Conservation (phyloP, 2,329 filamentous ascomycete genomes). For the Colletotrichum gloeosporioides region DNA sequence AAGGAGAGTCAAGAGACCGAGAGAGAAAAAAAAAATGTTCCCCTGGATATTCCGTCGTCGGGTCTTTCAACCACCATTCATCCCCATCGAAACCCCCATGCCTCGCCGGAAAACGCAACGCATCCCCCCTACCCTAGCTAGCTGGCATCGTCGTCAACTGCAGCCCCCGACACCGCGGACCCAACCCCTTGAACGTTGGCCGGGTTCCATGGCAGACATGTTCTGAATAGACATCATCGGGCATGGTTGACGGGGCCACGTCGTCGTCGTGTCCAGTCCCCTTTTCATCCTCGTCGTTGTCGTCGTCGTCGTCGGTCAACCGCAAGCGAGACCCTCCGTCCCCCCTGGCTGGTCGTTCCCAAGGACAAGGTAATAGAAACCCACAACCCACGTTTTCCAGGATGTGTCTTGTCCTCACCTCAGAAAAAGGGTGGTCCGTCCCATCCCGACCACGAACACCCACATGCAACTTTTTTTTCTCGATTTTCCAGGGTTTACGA, state of each 20-base stretch:
- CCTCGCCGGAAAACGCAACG: not conserved
- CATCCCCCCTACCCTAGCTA: not conserved
- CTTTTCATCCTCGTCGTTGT: not conserved
- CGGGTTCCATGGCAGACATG: not conserved
- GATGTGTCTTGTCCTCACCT: not conserved
- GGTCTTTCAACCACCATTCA: not conserved
- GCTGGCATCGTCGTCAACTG: not conserved
- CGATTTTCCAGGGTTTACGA: not conserved
- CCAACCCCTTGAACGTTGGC: not conserved
- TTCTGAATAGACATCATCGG: not conserved
- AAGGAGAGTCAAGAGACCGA: not conserved
- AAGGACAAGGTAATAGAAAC: slow-evolving; percentile 11
- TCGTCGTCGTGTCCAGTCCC: not conserved
- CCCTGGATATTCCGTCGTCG: not conserved
- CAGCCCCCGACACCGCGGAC: not conserved
- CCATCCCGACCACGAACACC: not conserved
- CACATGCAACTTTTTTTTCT: not conserved
- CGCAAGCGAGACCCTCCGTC: not conserved
- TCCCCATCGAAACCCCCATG: not conserved
- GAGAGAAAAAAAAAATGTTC: not conserved
- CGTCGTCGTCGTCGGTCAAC: not conserved
- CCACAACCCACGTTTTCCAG: slow-evolving; percentile 15
- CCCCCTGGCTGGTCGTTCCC: not conserved
- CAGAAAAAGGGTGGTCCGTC: not conserved
- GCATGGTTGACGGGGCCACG: not conserved